These are phyloP conservation scores for Picea glauca DNA, from an alignment of 75 land plant genomes.

Conservation along the genomic window DNA sequence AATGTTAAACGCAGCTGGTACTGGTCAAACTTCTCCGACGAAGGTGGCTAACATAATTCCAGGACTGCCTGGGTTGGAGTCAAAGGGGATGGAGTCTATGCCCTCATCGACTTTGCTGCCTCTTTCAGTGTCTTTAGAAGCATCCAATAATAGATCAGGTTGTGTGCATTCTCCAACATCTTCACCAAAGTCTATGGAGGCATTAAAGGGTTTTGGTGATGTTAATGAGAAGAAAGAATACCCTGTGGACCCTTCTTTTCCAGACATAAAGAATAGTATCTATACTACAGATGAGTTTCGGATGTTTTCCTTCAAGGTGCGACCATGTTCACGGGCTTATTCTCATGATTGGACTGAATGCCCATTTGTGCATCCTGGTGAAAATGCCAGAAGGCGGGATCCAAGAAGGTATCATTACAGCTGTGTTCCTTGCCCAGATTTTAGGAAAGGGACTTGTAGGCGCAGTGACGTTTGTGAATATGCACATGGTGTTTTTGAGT, in stretches of 20 bases:
- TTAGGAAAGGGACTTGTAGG: conserved; percentile 76
- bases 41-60: conserved; percentile 9
- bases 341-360: conserved; percentile 95
- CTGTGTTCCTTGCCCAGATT: conserved; percentile 89
- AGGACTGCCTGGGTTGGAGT: not conserved
- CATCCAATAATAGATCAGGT: conserved; percentile 21
- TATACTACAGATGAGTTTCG: conserved; percentile 81
- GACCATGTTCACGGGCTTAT: conserved; percentile 76
- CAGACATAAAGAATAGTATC: conserved; percentile 79
- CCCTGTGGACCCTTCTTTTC: conserved; percentile 62
- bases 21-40: not conserved
- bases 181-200: conserved; percentile 23
- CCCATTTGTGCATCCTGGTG: conserved; percentile 88
- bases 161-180: conserved; percentile 22
- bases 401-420: conserved; percentile 80
- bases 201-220: conserved; percentile 8
- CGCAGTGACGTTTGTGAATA: conserved; percentile 77
- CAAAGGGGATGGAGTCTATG: conserved; percentile 1
- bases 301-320: conserved; percentile 82
- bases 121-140: conserved; percentile 37
- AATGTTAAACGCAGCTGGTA: conserved; percentile 21
- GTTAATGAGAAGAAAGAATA: conserved; percentile 58
- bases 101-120: conserved; percentile 22
- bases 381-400: conserved; percentile 78
- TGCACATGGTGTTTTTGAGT: conserved; percentile 90